Percentiles rank a stretch among this genome's conserved stretches.
These are phyloP conservation scores for Sindora glabra DNA, from an alignment of 306 rosid species.

Conservation along the genomic window DNA sequence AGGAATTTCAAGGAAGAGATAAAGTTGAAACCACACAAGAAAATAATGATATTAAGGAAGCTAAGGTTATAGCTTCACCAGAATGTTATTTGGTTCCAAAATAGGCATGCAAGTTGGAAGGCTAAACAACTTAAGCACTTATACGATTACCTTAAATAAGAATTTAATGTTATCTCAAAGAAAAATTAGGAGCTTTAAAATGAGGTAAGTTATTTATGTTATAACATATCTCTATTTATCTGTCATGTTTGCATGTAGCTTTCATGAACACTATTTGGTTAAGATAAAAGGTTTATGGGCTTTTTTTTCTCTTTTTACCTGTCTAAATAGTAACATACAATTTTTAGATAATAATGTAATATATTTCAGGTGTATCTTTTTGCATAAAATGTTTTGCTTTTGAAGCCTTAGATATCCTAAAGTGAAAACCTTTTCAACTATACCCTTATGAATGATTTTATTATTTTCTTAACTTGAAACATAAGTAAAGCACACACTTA, in stretches of 20 bases:
- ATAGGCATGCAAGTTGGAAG: slow-evolving; percentile 89
- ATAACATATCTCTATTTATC: neutral
- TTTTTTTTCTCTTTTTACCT: no score
- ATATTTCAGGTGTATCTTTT: no score
- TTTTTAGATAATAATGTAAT: no score
- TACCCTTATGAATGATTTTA: no score
- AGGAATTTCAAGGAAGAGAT: slow-evolving; percentile 79
- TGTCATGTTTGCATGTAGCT: neutral
- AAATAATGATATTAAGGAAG: slow-evolving; percentile 74
- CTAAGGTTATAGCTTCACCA: slow-evolving; percentile 86
- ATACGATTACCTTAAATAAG: slow-evolving; percentile 68
- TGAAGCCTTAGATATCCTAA: no score
- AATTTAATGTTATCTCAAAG: slow-evolving; percentile 50
- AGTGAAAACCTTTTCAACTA: no score
- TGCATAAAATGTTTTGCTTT: no score
- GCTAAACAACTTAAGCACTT: slow-evolving; percentile 71
- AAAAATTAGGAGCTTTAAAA: slow-evolving; percentile 71
- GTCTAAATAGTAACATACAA: no score
- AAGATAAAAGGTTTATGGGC: no score
- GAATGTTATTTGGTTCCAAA: slow-evolving; percentile 91
- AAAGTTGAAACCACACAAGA: slow-evolving; percentile 78
- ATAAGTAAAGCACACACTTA: no score
- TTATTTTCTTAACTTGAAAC: no score
- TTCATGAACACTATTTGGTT: neutral
- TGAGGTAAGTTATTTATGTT: slow-evolving; percentile 38